These are phyloP conservation scores for Selenicereus undatus DNA, from an alignment of 148 eudicot species.

Conservation along the genomic window DNA sequence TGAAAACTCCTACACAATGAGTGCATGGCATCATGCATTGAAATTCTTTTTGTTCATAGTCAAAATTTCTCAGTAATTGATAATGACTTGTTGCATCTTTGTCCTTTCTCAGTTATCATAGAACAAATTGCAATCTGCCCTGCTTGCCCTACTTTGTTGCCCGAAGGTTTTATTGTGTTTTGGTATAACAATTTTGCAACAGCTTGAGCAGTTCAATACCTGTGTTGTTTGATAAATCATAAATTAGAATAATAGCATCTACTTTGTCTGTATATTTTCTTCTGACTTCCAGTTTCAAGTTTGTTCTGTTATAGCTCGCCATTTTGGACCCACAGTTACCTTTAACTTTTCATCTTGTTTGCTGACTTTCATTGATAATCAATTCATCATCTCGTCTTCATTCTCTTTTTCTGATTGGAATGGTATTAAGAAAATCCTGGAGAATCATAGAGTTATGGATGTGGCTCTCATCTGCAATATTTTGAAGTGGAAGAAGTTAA, in stretches of 20 bases:
- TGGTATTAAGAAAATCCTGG: background rate
- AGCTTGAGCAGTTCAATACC: background rate
- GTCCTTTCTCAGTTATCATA: too few relatives aligned
- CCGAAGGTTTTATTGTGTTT: too few relatives aligned
- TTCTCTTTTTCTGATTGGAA: background rate
- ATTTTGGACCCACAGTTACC: background rate
- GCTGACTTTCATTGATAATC: background rate
- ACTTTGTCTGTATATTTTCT: background rate
- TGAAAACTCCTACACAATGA: background rate
- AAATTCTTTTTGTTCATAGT: conserved; percentile 3
- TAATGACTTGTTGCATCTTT: conserved; percentile 7
- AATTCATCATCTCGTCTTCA: background rate
- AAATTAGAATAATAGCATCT: background rate
- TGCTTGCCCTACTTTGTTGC: background rate
- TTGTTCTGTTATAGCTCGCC: background rate
- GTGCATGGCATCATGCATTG: background rate
- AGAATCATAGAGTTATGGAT: background rate
- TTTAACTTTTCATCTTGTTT: background rate
- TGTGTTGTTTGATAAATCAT: background rate
- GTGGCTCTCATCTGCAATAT: background rate
- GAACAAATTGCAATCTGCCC: background rate
- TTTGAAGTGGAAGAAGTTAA: background rate
- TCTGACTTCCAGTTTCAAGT: background rate
- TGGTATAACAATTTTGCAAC: background rate
- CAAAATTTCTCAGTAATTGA: background rate